phyloP scores from a whole-genome alignment of 73 alveolate species.

The Paramecium sonneborni region DNA sequence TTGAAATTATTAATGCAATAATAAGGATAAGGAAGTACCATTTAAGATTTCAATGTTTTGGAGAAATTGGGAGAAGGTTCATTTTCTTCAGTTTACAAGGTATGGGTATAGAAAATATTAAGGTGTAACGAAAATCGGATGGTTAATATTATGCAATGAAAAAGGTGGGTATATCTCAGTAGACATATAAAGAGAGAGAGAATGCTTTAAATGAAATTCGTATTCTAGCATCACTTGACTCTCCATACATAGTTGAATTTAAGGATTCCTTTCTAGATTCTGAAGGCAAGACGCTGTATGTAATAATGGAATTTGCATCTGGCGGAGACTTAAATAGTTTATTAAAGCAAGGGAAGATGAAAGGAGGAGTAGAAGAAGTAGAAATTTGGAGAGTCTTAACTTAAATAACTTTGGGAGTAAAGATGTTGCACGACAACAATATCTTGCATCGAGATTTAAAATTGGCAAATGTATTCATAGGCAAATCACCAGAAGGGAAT shows the following conservation, averaged over 20 bases:
- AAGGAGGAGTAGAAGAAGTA: constrained; percentile 50
- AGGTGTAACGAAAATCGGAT: constrained; percentile 63
- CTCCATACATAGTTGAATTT: constrained; percentile 60
- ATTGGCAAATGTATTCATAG: constrained; percentile 81
- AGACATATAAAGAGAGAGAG: constrained; percentile 56
- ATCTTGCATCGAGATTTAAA: constrained; percentile 68
- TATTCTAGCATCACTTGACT: constrained; percentile 61
- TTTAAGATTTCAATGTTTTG: constrained; percentile 49
- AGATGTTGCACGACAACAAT: constrained; percentile 53
- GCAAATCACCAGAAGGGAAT: constrained; percentile 48
- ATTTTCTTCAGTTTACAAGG: constrained; percentile 60
- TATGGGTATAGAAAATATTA: not conserved
- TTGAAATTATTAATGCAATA: not conserved
- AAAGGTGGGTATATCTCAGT: constrained; percentile 54
- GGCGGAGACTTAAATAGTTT: constrained; percentile 62
- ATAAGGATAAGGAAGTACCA: not conserved
- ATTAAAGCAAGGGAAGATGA: constrained; percentile 26
- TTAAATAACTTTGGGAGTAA: constrained; percentile 58
- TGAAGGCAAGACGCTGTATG: constrained; percentile 59
- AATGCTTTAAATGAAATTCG: constrained; percentile 69
- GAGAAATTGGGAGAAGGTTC: constrained; percentile 68
- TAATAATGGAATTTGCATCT: constrained; percentile 68
- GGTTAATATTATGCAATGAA: constrained; percentile 64
- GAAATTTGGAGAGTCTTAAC: constrained; percentile 63
- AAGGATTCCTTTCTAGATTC: constrained; percentile 74